Percentiles rank a stretch among this genome's conserved stretches.
phyloP scores from a whole-genome alignment of 768 basidiomycete genomes.

The Tulasnella sp. region DNA sequence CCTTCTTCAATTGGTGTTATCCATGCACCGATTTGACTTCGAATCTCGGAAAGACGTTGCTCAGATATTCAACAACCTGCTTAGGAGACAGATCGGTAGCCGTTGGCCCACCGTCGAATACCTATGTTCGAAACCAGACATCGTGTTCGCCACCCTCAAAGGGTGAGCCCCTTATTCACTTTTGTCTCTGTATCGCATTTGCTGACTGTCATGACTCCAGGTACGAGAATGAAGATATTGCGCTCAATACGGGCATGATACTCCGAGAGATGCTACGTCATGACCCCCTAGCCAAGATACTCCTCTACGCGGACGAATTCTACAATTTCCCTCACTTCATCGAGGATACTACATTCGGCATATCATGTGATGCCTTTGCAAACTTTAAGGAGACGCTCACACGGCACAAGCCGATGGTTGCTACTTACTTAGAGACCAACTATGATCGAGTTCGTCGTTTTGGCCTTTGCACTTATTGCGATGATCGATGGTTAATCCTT shows the following conservation, averaged over 20 bases:
- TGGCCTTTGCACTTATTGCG: background rate
- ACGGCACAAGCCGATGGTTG: conserved; percentile 95
- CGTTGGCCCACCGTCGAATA: conserved; percentile 97
- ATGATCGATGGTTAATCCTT: background rate
- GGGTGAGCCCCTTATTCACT: conserved; percentile 31
- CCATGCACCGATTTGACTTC: conserved; percentile 14
- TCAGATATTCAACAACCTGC: conserved; percentile 33
- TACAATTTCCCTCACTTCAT: conserved; percentile 95
- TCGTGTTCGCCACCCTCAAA: conserved; percentile 71
- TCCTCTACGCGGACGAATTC: conserved; percentile 90
- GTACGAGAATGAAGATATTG: conserved; percentile 91
- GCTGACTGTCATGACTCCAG: conserved; percentile 24
- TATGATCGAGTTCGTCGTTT: conserved; percentile 74
- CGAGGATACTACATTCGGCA: conserved; percentile 94
- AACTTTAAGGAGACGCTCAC: conserved; percentile 96
- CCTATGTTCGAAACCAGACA: conserved; percentile 50
- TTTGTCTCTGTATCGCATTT: background rate
- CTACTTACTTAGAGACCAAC: conserved; percentile 90
- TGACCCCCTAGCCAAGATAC: conserved; percentile 77
- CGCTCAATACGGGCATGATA: conserved; percentile 96
- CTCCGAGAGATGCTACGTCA: conserved; percentile 92
- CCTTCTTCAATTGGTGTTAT: conserved; percentile 36
- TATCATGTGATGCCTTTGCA: conserved; percentile 94
- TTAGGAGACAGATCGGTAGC: conserved; percentile 74
- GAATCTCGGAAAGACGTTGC: conserved; percentile 35